Conservation (phyloP, 2,329 filamentous ascomycete genomes). For the Exophiala viscosa region DNA sequence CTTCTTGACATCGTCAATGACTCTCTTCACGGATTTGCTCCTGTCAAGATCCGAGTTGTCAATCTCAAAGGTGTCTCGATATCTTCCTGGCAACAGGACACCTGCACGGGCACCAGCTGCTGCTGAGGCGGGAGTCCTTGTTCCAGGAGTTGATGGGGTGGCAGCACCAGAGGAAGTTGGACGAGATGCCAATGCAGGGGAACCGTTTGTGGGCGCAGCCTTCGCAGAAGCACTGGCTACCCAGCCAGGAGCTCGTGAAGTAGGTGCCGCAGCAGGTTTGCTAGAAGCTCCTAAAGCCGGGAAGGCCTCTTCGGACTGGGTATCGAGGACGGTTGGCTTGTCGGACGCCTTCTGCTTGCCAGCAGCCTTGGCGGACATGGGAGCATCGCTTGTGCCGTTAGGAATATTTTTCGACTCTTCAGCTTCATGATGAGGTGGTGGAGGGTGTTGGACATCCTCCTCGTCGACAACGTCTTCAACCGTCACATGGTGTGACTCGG, state of each 20-base stretch:
- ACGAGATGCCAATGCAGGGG: constrained; percentile 51
- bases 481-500: constrained; percentile 59
- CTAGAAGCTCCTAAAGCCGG: constrained; percentile 75
- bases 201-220: constrained; percentile 42
- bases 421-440: constrained; percentile 40
- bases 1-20: constrained; percentile 87
- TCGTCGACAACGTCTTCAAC: constrained; percentile 81
- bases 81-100: constrained; percentile 66
- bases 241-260: constrained; percentile 59
- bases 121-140: constrained; percentile 44
- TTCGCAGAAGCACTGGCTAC: constrained; percentile 46
- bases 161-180: constrained; percentile 54
- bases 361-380: constrained; percentile 60
- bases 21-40: constrained; percentile 74
- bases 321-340: constrained; percentile 61
- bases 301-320: constrained; percentile 85
- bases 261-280: constrained; percentile 72
- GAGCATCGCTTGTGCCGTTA: constrained; percentile 47
- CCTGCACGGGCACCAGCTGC: constrained; percentile 31
- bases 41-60: constrained; percentile 72
- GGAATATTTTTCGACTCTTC: constrained; percentile 32
- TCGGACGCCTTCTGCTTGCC: constrained; percentile 60
- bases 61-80: constrained; percentile 71
- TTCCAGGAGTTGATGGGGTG: constrained; percentile 60
- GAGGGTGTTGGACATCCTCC: constrained; percentile 61